Evolutionary conservation across 257 asterid genomes (phyloP), one percentile per base, ranked within the genome.

Genomic region (Primulina tabacum): DNA sequence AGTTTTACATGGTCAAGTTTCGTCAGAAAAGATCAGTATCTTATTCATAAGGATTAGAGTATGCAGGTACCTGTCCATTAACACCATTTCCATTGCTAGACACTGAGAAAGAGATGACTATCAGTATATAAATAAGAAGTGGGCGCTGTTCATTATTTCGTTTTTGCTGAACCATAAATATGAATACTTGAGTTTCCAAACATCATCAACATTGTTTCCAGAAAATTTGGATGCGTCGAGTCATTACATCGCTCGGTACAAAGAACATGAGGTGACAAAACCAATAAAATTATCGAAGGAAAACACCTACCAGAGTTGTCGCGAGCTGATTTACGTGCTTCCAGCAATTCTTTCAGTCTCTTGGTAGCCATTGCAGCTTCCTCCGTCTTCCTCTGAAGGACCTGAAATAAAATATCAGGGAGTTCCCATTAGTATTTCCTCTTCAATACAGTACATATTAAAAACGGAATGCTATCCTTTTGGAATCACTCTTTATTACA

Each of bases 321-420:
- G 30, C 99, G 99, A 66, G 83, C 76, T 52, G 97, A 82, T 87
- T 89, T 95, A 28, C 99, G 98, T 62, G 96, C 97, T 86, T 94
- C 99, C 47, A 95, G 92, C 92, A 95, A 74, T 79, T 95, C 99
- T 81, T 95, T 95, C 69, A 95, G 86, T 82, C 98, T 87, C 83
- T 88, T 89, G 76, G 99, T 95, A 78, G 99, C 99, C 88, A 94
- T 77, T 78, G 99, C 99, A 81, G 99, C 99, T 85, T 95, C 98
- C 81, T 89, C 99, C 24, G 97, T 95, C 84, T 95, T 95, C 77
- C 99, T 87, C 82, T 95, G 99, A 70, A 95, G 99, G 84, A 95
- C 98, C 99, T 95, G 90, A 74, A 80, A 66, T 26, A 55, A 67
- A 64, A 71, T 69, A 29, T 65, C 68, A 69, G 56, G 52, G 53